These are phyloP conservation scores for Phoenix roebelenii DNA, from an alignment of 176 grass and related monocot genomes.

Conservation along the genomic window DNA sequence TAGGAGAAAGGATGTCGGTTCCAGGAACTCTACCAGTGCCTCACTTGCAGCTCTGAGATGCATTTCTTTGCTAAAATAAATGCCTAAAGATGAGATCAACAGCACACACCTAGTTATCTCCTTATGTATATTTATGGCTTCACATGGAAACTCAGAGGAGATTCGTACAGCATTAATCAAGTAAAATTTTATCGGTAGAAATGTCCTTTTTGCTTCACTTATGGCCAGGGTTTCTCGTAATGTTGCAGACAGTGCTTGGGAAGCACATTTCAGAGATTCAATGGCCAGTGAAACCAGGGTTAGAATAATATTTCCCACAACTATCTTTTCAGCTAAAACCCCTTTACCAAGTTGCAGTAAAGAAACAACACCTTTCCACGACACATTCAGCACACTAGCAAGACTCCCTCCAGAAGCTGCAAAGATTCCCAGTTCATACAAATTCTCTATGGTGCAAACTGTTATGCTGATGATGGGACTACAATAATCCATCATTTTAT, in stretches of 20 bases:
- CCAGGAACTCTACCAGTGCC: constrained; percentile 67
- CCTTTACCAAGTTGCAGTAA: constrained; percentile 86
- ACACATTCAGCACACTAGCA: constrained; percentile 64
- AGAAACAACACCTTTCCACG: constrained; percentile 85
- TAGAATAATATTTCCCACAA: constrained; percentile 53
- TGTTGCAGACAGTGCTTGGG: constrained; percentile 32
- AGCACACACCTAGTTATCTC: constrained; percentile 49
- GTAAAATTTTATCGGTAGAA: constrained; percentile 95
- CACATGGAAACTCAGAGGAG: constrained; percentile 59
- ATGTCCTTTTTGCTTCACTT: constrained; percentile 77
- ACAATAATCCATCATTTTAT: constrained; percentile 21
- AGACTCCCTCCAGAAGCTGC: constrained; percentile 77
- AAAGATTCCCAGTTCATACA: constrained; percentile 65
- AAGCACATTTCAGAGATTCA: constrained; percentile 51
- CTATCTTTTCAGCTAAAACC: constrained; percentile 41
- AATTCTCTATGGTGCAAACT: constrained; percentile 44
- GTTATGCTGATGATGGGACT: constrained; percentile 33
- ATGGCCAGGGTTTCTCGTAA: constrained; percentile 27
- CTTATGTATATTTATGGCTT: constrained; percentile 46
- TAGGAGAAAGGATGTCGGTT: constrained; percentile 60
- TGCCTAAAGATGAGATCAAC: constrained; percentile 50
- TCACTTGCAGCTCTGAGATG: constrained; percentile 57
- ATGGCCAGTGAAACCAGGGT: constrained; percentile 56
- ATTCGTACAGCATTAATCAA: constrained; percentile 86
- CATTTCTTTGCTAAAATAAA: constrained; percentile 58